Evolutionary conservation across 208 protist genomes (phyloP).

Genomic region (Leishmania tarentolae): DNA sequence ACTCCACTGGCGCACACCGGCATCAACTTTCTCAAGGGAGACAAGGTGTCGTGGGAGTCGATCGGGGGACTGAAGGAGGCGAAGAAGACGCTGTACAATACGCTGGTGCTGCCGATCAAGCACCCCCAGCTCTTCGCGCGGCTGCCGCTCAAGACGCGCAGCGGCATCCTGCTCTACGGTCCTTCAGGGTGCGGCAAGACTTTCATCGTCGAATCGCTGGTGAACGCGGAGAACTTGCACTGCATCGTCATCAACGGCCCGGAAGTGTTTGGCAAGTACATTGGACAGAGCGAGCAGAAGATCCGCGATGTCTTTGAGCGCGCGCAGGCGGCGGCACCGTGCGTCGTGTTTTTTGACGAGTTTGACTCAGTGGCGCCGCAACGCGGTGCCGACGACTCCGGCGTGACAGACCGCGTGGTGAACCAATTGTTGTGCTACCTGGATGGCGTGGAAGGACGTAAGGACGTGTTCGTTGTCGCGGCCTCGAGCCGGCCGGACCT

Average conservation of each 20-base stretch:
- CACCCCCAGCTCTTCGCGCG: conserved; percentile 91
- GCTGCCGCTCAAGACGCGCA: conserved; percentile 90
- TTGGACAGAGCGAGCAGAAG: conserved; percentile 94
- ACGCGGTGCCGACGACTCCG: conserved; percentile 87
- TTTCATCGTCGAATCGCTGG: conserved; percentile 80
- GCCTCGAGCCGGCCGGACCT: conserved; percentile 98
- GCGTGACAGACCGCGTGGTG: conserved; percentile 96
- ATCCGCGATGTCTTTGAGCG: conserved; percentile 93
- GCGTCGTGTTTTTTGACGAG: conserved; percentile 96
- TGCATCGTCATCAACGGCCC: conserved; percentile 94
- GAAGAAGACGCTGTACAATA: conserved; percentile 95
- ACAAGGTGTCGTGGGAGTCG: conserved; percentile 70
- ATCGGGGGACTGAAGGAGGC: conserved; percentile 92
- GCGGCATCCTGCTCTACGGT: conserved; percentile 93
- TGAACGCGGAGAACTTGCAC: conserved; percentile 79
- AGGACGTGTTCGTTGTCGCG: conserved; percentile 97
- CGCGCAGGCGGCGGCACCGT: conserved; percentile 86
- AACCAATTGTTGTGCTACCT: conserved; percentile 98
- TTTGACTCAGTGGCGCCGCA: conserved; percentile 93
- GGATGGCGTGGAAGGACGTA: conserved; percentile 96
- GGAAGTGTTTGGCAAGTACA: conserved; percentile 95
- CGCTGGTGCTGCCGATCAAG: conserved; percentile 94
- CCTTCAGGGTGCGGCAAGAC: conserved; percentile 93
- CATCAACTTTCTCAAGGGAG: conserved; percentile 76
- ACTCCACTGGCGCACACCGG: conserved; percentile 84